phyloP scores from a whole-genome alignment of 1,284 basidiomycete species.

The Austropuccinia psidii region DNA sequence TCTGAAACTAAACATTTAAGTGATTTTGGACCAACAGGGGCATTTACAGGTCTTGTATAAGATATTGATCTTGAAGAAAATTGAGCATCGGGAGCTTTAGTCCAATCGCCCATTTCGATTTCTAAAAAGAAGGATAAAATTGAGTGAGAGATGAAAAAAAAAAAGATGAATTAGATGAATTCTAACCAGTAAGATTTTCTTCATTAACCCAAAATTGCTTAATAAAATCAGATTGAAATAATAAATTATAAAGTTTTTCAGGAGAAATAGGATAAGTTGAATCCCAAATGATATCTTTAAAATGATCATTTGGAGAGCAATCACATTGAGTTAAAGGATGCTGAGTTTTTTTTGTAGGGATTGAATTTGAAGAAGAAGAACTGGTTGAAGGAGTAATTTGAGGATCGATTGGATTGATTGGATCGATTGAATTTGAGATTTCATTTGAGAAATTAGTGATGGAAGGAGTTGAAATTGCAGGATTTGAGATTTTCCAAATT shows the following conservation, averaged over 20 bases:
- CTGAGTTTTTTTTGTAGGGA: background rate
- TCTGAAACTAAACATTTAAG: constrained; percentile 6
- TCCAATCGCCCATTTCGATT: constrained; percentile 86
- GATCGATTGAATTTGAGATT: background rate
- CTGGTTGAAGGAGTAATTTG: background rate
- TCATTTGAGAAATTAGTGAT: background rate
- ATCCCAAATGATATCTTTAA: constrained; percentile 66
- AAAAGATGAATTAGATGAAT: constrained; percentile 33
- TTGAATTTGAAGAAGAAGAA: background rate
- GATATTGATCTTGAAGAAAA: constrained; percentile 64
- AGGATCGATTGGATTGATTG: background rate
- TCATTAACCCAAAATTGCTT: constrained; percentile 82
- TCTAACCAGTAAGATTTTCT: constrained; percentile 80
- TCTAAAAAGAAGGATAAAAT: constrained; percentile 53
- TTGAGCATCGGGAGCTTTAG: constrained; percentile 60
- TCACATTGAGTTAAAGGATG: background rate
- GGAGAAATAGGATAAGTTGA: constrained; percentile 75
- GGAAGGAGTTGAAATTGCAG: background rate
- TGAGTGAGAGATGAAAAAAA: background rate
- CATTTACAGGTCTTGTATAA: constrained; percentile 89
- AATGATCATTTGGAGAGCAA: constrained; percentile 61
- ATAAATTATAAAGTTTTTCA: constrained; percentile 88
- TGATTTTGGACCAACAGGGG: constrained; percentile 71
- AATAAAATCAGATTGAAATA: constrained; percentile 84
- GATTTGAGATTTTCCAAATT: constrained; percentile 63